Conservation (phyloP, 768 basidiomycete genomes). For the Rhodotorula paludigena region DNA sequence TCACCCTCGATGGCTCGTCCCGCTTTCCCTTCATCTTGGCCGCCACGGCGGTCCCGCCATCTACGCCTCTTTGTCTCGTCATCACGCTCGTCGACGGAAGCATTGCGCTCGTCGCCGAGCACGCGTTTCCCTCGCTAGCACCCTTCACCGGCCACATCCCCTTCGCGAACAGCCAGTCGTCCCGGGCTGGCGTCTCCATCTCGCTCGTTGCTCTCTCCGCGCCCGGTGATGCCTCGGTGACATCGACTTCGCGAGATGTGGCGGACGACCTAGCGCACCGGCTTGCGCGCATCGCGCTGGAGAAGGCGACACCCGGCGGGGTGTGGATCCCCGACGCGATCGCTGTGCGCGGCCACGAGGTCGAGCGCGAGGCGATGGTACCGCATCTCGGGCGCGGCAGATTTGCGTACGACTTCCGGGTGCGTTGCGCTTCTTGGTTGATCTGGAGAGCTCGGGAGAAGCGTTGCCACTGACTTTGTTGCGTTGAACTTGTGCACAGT, state of each 20-base stretch:
- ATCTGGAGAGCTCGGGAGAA: too few relatives aligned
- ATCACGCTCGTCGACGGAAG: background rate
- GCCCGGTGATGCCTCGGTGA: background rate
- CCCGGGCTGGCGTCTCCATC: background rate
- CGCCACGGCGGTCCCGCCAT: background rate
- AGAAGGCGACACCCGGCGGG: background rate
- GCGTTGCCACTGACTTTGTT: too few relatives aligned
- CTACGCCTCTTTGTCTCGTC: background rate
- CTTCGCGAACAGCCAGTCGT: background rate
- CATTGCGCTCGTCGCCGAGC: background rate
- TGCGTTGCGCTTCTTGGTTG: background rate
- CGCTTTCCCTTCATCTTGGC: background rate
- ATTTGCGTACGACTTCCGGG: background rate
- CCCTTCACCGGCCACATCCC: background rate
- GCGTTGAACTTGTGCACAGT: background rate
- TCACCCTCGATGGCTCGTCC: background rate
- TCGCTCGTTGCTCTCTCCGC: background rate
- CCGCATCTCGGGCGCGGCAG: background rate
- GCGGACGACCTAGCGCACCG: background rate
- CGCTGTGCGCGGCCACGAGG: background rate
- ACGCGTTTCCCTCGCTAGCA: background rate
- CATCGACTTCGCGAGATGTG: too few relatives aligned
- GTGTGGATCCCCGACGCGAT: slow-evolving; percentile 1
- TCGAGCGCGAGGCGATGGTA: background rate
- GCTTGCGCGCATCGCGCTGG: background rate